phyloP scores from a whole-genome alignment of 2,329 filamentous ascomycete genomes.

The Raffaelea albimanens region DNA sequence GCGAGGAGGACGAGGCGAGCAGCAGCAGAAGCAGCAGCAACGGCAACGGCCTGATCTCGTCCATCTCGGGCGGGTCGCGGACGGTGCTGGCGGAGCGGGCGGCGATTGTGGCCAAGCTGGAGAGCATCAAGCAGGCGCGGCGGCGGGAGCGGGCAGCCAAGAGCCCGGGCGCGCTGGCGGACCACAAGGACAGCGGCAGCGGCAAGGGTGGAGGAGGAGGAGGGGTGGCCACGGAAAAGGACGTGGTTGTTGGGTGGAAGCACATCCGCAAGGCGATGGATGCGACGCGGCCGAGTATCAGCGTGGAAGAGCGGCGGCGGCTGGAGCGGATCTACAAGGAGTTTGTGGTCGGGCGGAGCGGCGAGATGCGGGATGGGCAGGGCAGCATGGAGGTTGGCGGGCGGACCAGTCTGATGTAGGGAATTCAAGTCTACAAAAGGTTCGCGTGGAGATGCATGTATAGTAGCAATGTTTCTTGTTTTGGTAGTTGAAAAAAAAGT shows the following conservation, averaged over 20 bases:
- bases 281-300: slow-evolving; percentile 75
- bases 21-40: slow-evolving; percentile 29
- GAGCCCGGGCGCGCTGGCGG: slow-evolving; percentile 10
- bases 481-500: too few relatives aligned
- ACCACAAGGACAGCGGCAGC: slow-evolving; percentile 9
- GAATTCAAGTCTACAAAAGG: background rate
- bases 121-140: slow-evolving; percentile 64
- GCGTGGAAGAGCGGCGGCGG: slow-evolving; percentile 62
- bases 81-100: slow-evolving; percentile 64
- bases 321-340: slow-evolving; percentile 79
- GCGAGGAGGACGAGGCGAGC: slow-evolving; percentile 42
- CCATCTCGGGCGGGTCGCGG: slow-evolving; percentile 19
- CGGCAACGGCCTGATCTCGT: too few relatives aligned
- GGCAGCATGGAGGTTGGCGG: slow-evolving; percentile 88
- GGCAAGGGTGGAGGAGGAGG: background rate
- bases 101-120: slow-evolving; percentile 70
- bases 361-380: slow-evolving; percentile 91
- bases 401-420: slow-evolving; percentile 81
- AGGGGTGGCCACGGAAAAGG: slow-evolving; percentile 24
- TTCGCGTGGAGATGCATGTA: too few relatives aligned
- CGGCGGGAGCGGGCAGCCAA: slow-evolving; percentile 44
- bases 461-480: too few relatives aligned
- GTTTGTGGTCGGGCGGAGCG: slow-evolving; percentile 86
- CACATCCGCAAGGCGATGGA: slow-evolving; percentile 72
- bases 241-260: slow-evolving; percentile 76